phyloP scores from a whole-genome alignment of 768 basidiomycete genomes.

The Thelephora aurantiotincta region DNA sequence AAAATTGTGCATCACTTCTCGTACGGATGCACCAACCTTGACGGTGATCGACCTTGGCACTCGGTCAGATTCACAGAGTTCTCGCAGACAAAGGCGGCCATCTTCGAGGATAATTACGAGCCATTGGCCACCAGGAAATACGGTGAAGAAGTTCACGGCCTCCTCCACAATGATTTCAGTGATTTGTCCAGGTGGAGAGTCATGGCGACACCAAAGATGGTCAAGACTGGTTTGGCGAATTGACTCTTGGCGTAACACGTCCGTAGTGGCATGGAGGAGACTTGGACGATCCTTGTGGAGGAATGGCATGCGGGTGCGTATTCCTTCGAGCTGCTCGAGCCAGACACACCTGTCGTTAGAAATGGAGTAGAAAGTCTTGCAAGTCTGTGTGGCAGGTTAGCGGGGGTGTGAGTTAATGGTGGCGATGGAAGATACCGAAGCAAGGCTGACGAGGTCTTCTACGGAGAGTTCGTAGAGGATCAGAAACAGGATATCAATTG shows the following conservation, averaged over 20 bases:
- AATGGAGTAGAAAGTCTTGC: background rate
- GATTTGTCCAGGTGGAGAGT: background rate
- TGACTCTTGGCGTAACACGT: background rate
- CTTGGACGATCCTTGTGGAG: background rate
- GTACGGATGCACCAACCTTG: background rate
- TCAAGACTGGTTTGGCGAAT: background rate
- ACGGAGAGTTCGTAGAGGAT: background rate
- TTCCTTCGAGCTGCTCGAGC: background rate
- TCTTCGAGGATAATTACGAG: background rate
- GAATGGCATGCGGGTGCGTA: background rate
- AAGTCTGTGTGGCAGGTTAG: background rate
- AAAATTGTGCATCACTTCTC: background rate
- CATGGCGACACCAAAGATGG: background rate
- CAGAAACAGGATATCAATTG: background rate
- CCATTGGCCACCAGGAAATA: background rate
- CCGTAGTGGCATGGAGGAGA: background rate
- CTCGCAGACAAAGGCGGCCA: background rate
- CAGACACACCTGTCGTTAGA: background rate
- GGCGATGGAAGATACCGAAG: background rate
- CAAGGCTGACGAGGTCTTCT: background rate
- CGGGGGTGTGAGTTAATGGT: background rate
- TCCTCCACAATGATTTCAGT: background rate
- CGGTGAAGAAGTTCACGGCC: background rate
- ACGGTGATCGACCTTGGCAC: background rate
- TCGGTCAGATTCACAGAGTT: background rate